Percentiles rank a stretch among this genome's conserved stretches.
Conservation (phyloP, 441 rosid genomes). For the Jatropha multifida region DNA sequence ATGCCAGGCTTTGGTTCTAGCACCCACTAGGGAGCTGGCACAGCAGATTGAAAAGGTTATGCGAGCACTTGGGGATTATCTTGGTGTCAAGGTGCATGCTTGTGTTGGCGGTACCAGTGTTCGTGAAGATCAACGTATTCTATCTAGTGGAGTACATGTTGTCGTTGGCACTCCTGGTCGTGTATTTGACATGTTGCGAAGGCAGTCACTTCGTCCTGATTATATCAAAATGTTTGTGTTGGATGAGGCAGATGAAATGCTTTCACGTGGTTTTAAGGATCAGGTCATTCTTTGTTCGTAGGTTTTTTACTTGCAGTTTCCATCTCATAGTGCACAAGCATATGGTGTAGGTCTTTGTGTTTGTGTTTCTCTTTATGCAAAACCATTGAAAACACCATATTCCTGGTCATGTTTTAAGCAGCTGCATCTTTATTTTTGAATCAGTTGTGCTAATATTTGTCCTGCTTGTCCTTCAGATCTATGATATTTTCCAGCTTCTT, state of each 20-base stretch:
- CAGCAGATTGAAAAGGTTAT: constrained; percentile 90
- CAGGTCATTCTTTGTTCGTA: constrained; percentile 39
- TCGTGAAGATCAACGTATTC: constrained; percentile 75
- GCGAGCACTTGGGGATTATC: constrained; percentile 83
- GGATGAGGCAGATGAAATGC: constrained; percentile 90
- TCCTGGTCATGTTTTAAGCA: background rate
- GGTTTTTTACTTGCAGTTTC: background rate
- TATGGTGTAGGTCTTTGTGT: background rate
- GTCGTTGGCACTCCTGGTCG: constrained; percentile 91
- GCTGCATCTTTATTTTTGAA: background rate
- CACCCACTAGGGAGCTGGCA: constrained; percentile 79
- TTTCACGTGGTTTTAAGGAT: constrained; percentile 79
- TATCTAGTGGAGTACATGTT: constrained; percentile 70
- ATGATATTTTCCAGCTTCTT: constrained; percentile 62
- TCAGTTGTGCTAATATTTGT: background rate
- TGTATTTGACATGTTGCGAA: constrained; percentile 76
- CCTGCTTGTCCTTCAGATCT: constrained; percentile 37
- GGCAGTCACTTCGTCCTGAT: constrained; percentile 74
- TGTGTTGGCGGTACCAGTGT: constrained; percentile 88
- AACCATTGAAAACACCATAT: background rate
- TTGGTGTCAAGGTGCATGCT: constrained; percentile 82
- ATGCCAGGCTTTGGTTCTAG: constrained; percentile 76
- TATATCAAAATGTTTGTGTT: constrained; percentile 71
- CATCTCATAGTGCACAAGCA: background rate
- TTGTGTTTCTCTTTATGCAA: background rate